These are phyloP conservation scores for Hanseniaspora lachancei DNA, from an alignment of 805 yeast species.

Conservation along the genomic window DNA sequence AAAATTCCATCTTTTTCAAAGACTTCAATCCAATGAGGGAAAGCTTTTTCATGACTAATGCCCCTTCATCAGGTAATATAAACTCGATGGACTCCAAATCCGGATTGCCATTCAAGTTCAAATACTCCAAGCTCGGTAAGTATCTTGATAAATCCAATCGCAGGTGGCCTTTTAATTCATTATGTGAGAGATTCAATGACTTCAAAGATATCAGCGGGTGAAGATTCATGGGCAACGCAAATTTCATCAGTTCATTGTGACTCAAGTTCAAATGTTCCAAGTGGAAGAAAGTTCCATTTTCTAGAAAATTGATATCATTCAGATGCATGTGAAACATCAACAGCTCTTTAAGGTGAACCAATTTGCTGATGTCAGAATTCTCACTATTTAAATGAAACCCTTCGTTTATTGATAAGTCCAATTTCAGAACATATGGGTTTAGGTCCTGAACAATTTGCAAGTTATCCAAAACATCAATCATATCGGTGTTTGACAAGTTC, in stretches of 20 bases:
- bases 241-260: background rate
- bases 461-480: slow-evolving; percentile 3
- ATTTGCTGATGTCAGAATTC: background rate
- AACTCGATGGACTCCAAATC: background rate
- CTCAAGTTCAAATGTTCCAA: slow-evolving; percentile 6
- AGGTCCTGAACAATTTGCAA: slow-evolving; percentile 1
- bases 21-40: background rate
- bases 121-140: background rate
- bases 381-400: background rate
- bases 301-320: background rate
- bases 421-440: slow-evolving; percentile 8
- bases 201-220: slow-evolving; percentile 1
- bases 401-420: slow-evolving; percentile 4
- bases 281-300: slow-evolving; percentile 1
- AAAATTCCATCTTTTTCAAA: background rate
- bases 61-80: background rate
- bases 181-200: slow-evolving; percentile 5
- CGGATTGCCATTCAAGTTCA: background rate
- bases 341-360: slow-evolving; percentile 1
- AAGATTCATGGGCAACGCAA: background rate
- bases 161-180: background rate
- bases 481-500: background rate
- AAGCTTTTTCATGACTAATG: background rate
- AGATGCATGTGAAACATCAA: slow-evolving; percentile 7
- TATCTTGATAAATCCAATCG: background rate